Evolutionary conservation across 176 grass and related monocot species (phyloP).

Genomic region (barley (Hordeum vulgare)): DNA sequence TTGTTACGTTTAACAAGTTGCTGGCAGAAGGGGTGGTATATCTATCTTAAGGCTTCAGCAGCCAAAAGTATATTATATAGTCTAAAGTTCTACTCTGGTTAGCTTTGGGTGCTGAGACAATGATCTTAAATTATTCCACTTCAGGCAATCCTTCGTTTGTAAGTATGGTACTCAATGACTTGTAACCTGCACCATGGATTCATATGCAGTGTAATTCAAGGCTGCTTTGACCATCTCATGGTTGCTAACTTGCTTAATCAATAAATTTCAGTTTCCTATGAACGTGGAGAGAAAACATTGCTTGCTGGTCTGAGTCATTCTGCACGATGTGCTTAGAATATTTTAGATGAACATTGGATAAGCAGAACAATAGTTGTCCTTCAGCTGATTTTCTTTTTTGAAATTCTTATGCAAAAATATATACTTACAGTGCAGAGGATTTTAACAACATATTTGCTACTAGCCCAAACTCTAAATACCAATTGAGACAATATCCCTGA

Average conservation of each 20-base stretch:
- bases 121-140: not conserved
- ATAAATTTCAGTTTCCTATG: not conserved
- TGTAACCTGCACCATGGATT: not conserved
- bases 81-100: not conserved
- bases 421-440: not conserved
- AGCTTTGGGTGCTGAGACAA: not conserved
- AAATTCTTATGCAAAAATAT: not conserved
- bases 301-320: not conserved
- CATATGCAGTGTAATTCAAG: not conserved
- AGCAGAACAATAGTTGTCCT: not conserved
- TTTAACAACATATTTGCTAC: not conserved
- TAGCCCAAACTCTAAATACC: not conserved
- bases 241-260: not conserved
- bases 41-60: slow-evolving; percentile 7
- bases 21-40: not conserved
- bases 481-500: not conserved
- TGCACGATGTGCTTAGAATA: not conserved
- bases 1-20: not conserved
- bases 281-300: not conserved
- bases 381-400: not conserved
- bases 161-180: not conserved
- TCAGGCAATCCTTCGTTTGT: not conserved
- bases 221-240: not conserved
- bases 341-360: not conserved
- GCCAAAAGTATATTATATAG: not conserved